Evolutionary conservation across 768 basidiomycete species (phyloP).

Genomic region (Kwoniella bestiolae): DNA sequence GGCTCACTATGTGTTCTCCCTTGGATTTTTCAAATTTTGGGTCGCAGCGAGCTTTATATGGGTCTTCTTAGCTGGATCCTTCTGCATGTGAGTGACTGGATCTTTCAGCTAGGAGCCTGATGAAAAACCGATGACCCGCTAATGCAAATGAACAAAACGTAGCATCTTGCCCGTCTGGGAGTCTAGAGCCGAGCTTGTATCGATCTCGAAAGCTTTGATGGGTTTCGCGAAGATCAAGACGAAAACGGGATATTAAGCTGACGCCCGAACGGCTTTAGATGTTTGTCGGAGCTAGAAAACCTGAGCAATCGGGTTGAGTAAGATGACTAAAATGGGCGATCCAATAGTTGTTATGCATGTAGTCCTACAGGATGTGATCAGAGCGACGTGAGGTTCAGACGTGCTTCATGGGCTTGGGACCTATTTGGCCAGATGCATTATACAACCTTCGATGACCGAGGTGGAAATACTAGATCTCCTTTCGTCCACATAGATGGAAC

Average conservation of each 20-base stretch:
- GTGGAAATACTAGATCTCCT: background rate
- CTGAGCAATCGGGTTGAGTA: too few relatives aligned
- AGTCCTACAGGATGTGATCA: too few relatives aligned
- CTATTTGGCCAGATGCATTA: too few relatives aligned
- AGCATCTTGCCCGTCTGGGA: slow-evolving; percentile 32
- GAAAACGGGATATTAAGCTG: background rate
- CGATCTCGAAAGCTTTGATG: slow-evolving; percentile 13
- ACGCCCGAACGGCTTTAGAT: background rate
- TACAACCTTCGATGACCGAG: background rate
- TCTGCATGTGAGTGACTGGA: slow-evolving; percentile 32
- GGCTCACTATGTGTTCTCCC: slow-evolving; percentile 30
- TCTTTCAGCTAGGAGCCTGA: background rate
- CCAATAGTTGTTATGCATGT: too few relatives aligned
- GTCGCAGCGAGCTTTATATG: slow-evolving; percentile 27
- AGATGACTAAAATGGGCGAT: too few relatives aligned
- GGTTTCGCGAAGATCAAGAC: background rate
- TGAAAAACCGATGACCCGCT: too few relatives aligned
- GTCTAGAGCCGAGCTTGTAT: slow-evolving; percentile 13
- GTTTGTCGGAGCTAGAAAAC: too few relatives aligned
- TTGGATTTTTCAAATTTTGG: slow-evolving; percentile 34
- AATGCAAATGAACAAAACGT: background rate
- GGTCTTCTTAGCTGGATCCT: slow-evolving; percentile 29
- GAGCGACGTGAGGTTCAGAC: too few relatives aligned
- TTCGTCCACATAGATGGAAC: slow-evolving; percentile 32
- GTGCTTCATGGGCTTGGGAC: background rate